Evolutionary conservation across 805 yeast species (phyloP).

Genomic region (Suhomyces xylopsoci): DNA sequence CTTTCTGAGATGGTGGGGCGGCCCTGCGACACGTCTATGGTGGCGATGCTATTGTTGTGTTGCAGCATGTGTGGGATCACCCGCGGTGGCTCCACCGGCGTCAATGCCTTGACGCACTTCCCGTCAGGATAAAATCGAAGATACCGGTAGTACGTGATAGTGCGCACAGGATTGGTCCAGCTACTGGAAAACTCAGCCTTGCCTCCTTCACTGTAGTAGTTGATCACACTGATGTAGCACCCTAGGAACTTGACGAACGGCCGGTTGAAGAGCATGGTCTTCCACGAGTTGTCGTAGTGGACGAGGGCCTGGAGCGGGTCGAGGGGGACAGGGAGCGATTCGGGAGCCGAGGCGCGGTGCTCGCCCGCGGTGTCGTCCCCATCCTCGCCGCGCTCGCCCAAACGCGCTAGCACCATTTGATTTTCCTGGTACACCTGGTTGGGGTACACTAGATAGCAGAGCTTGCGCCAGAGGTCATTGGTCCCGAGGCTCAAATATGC

Average conservation of each 20-base stretch:
- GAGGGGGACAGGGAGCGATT: constrained; percentile 30
- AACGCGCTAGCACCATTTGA: constrained; percentile 33
- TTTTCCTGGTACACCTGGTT: constrained; percentile 51
- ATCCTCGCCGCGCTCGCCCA: constrained; percentile 37
- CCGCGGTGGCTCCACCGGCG: constrained; percentile 66
- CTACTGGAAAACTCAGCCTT: constrained; percentile 60
- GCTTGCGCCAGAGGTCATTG: constrained; percentile 46
- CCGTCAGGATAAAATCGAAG: constrained; percentile 81
- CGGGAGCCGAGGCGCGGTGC: background rate
- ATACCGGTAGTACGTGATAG: constrained; percentile 87
- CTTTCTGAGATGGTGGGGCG: constrained; percentile 21
- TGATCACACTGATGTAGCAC: constrained; percentile 78
- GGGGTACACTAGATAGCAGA: constrained; percentile 52
- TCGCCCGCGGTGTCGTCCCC: constrained; percentile 2
- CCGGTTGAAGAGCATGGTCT: constrained; percentile 54
- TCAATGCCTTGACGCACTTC: constrained; percentile 61
- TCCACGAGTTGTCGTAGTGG: constrained; percentile 36
- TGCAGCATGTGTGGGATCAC: constrained; percentile 58
- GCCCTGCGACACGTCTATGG: constrained; percentile 14
- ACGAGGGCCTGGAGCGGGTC: constrained; percentile 29
- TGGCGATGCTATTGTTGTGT: constrained; percentile 19
- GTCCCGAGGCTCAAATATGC: constrained; percentile 57
- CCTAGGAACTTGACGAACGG: constrained; percentile 84
- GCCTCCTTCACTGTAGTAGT: constrained; percentile 82
- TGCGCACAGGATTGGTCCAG: constrained; percentile 73